Percentiles rank a stretch among this genome's conserved stretches.
These are phyloP conservation scores for Sporothrix protearum DNA, from an alignment of 2,329 filamentous ascomycete genomes.

Conservation along the genomic window DNA sequence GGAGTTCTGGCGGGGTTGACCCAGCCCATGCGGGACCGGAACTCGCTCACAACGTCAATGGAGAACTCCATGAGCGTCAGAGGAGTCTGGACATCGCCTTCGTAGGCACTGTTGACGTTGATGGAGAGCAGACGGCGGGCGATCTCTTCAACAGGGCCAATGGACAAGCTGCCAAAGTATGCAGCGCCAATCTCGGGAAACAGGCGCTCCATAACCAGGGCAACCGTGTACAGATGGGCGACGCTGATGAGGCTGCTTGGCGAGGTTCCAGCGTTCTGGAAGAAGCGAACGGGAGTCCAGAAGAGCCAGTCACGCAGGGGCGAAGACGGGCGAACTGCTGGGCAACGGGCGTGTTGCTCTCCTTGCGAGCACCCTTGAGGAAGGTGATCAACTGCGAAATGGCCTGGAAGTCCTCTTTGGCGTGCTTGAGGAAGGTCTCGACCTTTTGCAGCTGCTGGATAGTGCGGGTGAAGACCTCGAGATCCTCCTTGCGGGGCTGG, in stretches of 20 bases:
- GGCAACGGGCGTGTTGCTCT: slow-evolving; percentile 65
- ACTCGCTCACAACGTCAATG: slow-evolving; percentile 64
- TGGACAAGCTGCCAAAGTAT: slow-evolving; percentile 77
- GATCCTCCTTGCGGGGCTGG: slow-evolving; percentile 65
- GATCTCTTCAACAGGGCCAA: slow-evolving; percentile 82
- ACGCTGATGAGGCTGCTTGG: slow-evolving; percentile 77
- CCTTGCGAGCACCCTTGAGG: slow-evolving; percentile 67
- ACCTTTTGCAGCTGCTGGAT: slow-evolving; percentile 66
- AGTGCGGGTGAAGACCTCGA: slow-evolving; percentile 63
- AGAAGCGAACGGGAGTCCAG: slow-evolving; percentile 83
- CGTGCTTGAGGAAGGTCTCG: slow-evolving; percentile 64
- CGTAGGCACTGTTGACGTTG: slow-evolving; percentile 56
- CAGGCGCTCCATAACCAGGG: slow-evolving; percentile 80
- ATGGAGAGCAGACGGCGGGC: slow-evolving; percentile 68
- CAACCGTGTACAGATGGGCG: slow-evolving; percentile 86
- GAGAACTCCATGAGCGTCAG: slow-evolving; percentile 69
- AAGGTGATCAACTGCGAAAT: slow-evolving; percentile 69
- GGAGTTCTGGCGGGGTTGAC: slow-evolving; percentile 55
- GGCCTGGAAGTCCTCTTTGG: slow-evolving; percentile 65
- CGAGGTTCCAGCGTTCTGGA: slow-evolving; percentile 73
- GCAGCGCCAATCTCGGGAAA: slow-evolving; percentile 88
- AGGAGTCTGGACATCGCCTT: slow-evolving; percentile 58
- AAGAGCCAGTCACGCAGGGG: slow-evolving; percentile 90
- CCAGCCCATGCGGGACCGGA: slow-evolving; percentile 68
- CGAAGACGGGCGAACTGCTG: slow-evolving; percentile 90